phyloP scores from a whole-genome alignment of 1,284 basidiomycete genomes.

The Cutaneotrichosporon arboriforme region DNA sequence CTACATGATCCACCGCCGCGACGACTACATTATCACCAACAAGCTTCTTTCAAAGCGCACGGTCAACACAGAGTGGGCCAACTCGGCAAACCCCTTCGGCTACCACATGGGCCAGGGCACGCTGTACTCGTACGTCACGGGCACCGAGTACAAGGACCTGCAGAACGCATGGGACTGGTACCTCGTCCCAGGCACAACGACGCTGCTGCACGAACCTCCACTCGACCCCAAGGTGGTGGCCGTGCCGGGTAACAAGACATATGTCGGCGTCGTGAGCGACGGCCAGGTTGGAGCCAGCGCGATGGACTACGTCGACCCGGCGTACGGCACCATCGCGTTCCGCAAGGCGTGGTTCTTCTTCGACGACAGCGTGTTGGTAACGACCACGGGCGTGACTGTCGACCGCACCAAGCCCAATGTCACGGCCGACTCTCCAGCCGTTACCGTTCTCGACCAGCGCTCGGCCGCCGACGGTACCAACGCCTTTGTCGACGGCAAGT shows the following conservation, averaged over 20 bases:
- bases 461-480: slow-evolving; percentile 43
- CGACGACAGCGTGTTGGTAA: slow-evolving; percentile 58
- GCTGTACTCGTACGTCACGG: slow-evolving; percentile 59
- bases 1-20: slow-evolving; percentile 63
- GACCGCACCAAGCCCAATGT: slow-evolving; percentile 34
- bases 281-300: slow-evolving; percentile 55
- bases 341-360: slow-evolving; percentile 70
- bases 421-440: slow-evolving; percentile 49
- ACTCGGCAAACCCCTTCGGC: slow-evolving; percentile 56
- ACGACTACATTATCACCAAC: slow-evolving; percentile 56
- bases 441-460: slow-evolving; percentile 62
- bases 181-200: slow-evolving; percentile 62
- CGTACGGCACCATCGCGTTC: slow-evolving; percentile 56
- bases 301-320: slow-evolving; percentile 54
- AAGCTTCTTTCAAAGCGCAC: slow-evolving; percentile 63
- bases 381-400: slow-evolving; percentile 52
- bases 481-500: slow-evolving; percentile 47
- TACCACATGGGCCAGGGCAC: slow-evolving; percentile 64
- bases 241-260: slow-evolving; percentile 53
- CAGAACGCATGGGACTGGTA: slow-evolving; percentile 67
- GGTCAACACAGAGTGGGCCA: slow-evolving; percentile 60
- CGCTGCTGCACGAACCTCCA: slow-evolving; percentile 55
- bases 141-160: slow-evolving; percentile 65
- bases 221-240: slow-evolving; percentile 51
- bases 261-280: slow-evolving; percentile 61